Evolutionary conservation across 768 basidiomycete genomes (phyloP), one percentile per base, ranked within the genome.

Genomic region (Suillus subaureus): DNA sequence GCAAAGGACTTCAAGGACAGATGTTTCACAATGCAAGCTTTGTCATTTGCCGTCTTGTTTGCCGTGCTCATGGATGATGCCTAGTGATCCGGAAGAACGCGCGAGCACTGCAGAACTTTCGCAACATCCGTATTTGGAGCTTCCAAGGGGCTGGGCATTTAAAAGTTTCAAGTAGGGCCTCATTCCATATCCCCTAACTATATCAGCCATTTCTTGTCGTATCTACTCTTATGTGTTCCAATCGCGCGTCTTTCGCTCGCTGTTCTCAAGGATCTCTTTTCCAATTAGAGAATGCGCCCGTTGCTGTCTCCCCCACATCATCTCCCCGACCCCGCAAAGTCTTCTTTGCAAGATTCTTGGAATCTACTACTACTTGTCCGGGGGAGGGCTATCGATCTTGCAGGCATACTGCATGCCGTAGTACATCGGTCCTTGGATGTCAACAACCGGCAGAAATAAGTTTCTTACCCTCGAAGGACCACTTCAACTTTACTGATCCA

Each of bases 11-110:
- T 99, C 78, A 84, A 97, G 69, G 82, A 82, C 60, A 89, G 88
- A 73, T 98, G 97, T 78, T 95, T 99, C 74, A 91, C 93, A 4
- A 89, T 94, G 94, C 94, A 74, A 70, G 91, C 78, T 57, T 39
- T 43, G 40, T 28, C 5, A 28, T 23, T 42, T 33, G 9, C 2
- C 7, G 26, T 54, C 16, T 12, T 61, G 33, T 61, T 54, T 33
- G 64, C 31, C 28, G 23, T 61, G 55, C 61, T 70, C 1, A 72
- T 23, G 15, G 16, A 11, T 0, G 39, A 42, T 52, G 62, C 64
- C 23, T 65, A 94, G 92, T 67, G 89, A 96, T 73, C 95, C 96
- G 11, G 88, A 91, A 61, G 87, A 93, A 69, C 89, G 96, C 37
- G 92, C 94, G 2, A 87, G 80, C 33, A 91, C 95, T 39, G 81